Conservation (phyloP, 2,329 filamentous ascomycete genomes). For the Chaetomium globosum region DNA sequence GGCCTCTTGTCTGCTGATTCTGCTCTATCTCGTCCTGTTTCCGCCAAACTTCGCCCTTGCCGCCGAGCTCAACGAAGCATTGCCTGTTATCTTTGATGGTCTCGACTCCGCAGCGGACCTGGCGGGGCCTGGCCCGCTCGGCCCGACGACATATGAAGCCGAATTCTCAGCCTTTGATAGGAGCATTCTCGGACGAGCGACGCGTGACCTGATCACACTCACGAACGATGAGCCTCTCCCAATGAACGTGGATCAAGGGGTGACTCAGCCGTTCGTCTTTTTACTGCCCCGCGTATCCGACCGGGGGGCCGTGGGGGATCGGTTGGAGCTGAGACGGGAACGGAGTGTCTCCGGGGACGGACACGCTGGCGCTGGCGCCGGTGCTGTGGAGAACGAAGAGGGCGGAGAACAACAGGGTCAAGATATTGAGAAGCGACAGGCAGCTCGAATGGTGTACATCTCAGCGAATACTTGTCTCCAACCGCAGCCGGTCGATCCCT, state of each 20-base stretch:
- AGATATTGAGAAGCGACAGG: slow-evolving; percentile 30
- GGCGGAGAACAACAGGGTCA: slow-evolving; percentile 11
- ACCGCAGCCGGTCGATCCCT: slow-evolving; percentile 59
- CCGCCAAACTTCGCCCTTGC: slow-evolving; percentile 65
- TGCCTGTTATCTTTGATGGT: slow-evolving; percentile 34
- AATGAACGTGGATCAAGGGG: slow-evolving; percentile 64
- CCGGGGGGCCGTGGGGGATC: slow-evolving; percentile 36
- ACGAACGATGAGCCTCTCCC: slow-evolving; percentile 66
- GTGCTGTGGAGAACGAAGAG: slow-evolving; percentile 24
- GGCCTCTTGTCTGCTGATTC: slow-evolving; percentile 60
- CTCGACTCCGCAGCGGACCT: slow-evolving; percentile 19
- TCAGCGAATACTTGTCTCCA: slow-evolving; percentile 86
- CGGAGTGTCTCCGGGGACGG: slow-evolving; percentile 30
- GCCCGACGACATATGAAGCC: slow-evolving; percentile 55
- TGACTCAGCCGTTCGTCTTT: slow-evolving; percentile 66
- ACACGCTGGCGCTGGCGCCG: slow-evolving; percentile 30
- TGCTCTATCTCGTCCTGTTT: slow-evolving; percentile 64
- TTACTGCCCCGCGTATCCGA: slow-evolving; percentile 57
- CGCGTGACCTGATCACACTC: slow-evolving; percentile 53
- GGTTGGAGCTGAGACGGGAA: slow-evolving; percentile 33
- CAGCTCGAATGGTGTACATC: slow-evolving; percentile 66
- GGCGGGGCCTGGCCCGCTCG: slow-evolving; percentile 31
- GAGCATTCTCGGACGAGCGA: slow-evolving; percentile 64
- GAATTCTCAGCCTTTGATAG: slow-evolving; percentile 64
- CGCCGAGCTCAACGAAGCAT: slow-evolving; percentile 49